Evolutionary conservation across 2,329 filamentous ascomycete species (phyloP), one percentile per base, ranked within the genome.

Genomic region (Alternaria viburni): DNA sequence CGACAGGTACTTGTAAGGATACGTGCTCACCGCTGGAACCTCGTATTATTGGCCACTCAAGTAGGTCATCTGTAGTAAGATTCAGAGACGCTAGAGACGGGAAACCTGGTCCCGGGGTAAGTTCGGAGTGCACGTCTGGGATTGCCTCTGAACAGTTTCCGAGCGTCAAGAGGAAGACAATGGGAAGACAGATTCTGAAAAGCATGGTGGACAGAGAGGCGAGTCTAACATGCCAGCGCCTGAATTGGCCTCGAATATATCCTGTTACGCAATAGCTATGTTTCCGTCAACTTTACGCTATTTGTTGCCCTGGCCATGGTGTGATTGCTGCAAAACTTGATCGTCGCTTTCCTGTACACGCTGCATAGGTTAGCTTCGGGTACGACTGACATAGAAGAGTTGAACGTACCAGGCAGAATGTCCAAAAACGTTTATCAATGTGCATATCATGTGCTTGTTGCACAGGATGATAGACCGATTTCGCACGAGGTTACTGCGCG

Each of bases 71-170:
- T 13, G 54, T 36, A 21, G 56, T 67, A 11, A 63, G 50, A 21
- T 56, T 56, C 3, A 65, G 62, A 45, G 59, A 67, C 21, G 47
- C 47, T 6, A 65, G 54, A 30, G 47, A 57, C n/a, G 59, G 65
- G 13, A 67, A 47, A 9, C 65, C 59, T 11, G 41, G 28, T 15
- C 62, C 59, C 3, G 59, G 59, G 19, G 57, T 43, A 11, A 50
- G 6, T 4, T 25, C 15, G 8, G 30, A 32, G 7, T 17, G 10
- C 12, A 23, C 15, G 8, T 30, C 10, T 36, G 11, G 15, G 11
- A 61, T n/a, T 19, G 23, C 23, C n/a, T 25, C 15, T 17, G 44
- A 15, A 49, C 7, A 43, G 21, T 15, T 23, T 15, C 10, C n/a
- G 19, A 45, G 17, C 15, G 23, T 28, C 13, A 49, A 28, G 13